These are phyloP conservation scores for Calvatia gigantea DNA, from an alignment of 768 basidiomycete genomes.

Conservation along the genomic window DNA sequence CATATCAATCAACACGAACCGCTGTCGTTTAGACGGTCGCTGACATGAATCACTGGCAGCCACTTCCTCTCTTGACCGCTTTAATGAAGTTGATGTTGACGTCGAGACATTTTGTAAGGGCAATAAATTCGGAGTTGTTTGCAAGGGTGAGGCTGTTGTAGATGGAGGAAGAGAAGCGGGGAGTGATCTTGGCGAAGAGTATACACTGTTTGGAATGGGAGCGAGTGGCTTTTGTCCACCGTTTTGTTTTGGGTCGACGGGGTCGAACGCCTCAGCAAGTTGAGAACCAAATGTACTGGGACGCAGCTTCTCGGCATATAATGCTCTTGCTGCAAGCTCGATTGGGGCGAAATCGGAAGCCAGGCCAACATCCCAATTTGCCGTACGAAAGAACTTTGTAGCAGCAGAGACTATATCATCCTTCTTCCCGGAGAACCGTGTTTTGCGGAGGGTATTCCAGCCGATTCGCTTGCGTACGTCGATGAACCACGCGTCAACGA, in stretches of 20 bases:
- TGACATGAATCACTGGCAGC: background rate
- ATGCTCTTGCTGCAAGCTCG: background rate
- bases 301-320: background rate
- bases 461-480: constrained; percentile 48
- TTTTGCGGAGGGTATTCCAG: constrained; percentile 41
- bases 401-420: constrained; percentile 35
- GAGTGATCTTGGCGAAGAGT: background rate
- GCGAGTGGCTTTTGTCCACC: background rate
- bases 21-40: background rate
- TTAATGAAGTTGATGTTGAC: background rate
- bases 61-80: background rate
- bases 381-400: constrained; percentile 24
- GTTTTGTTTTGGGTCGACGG: background rate
- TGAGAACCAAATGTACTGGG: background rate
- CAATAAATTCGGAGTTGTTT: too few species aligned
- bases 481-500: constrained; percentile 46
- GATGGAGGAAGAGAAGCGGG: background rate
- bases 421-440: constrained; percentile 29
- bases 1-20: background rate
- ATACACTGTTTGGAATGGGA: background rate
- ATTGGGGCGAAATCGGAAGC: background rate
- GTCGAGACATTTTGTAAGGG: background rate
- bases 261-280: background rate
- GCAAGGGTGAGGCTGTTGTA: background rate
- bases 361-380: background rate